Base-by-base conservation (phyloP, 1,284 basidiomycete genomes). In the Earliella scabrosa region DNA sequence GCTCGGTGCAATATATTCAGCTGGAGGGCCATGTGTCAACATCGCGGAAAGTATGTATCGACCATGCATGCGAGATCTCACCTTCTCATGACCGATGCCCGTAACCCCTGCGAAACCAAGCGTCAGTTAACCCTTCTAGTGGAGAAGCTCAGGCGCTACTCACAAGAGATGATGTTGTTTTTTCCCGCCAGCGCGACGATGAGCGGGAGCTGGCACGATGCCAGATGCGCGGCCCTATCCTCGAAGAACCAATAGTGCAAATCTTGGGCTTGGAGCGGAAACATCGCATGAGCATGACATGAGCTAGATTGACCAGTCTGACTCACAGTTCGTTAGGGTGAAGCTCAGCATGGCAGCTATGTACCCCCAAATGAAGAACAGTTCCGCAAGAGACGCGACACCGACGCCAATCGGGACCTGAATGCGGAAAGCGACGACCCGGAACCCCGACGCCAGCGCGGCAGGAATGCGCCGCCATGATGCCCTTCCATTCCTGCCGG, bases 131-230 rank as follows among this genome's bases (percentile, higher is more conserved):
- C 18, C 27, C 3, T 45, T 32, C 43, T 27, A 31, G 43, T 45
- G 14, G 29, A 29, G 23, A 20, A 48, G 34, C n/a, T 16, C 24
- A 18, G 23, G 20, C n/a, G n/a, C 44, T 4, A 66, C 71, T 63
- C 52, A 75, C 74, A 71, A 13, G 77, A 79, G 13, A 81, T 73
- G 39, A 79, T 56, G 59, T 80, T 81, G 66, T 81, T 80, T 65
- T 78, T 78, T 4, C 75, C 74, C 0, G 78, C 77, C 16, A 81
- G 66, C 9, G 73, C 77, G 31, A 79, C 75, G 43, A 80, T 73
- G 46, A 81, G 67, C 4, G 77, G 73, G 3, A 79, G 66, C 55
- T 81, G 78, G 45, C 71, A 74, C 4, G 73, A 73, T 7, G 75
- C 75, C 20, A 78, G 58, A 64, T 74, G 73, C 0, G 72, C 77